Conservation (phyloP, 2,329 filamentous ascomycete species). For the Lachnellula hyalina region DNA sequence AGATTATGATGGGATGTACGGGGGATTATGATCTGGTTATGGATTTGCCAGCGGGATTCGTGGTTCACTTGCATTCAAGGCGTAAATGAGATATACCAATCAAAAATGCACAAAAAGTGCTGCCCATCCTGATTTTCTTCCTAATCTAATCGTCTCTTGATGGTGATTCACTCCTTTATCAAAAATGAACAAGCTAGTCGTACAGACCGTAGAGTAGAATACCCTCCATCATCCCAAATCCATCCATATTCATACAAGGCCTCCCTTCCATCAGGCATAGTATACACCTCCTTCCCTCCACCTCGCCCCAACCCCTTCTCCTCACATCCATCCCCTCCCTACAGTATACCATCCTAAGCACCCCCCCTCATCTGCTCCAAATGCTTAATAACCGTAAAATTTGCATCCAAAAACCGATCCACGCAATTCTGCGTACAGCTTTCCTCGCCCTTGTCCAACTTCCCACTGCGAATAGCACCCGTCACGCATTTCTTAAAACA, state of each 20-base stretch:
- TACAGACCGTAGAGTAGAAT: background rate
- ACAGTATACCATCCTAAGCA: background rate
- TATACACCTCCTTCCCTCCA: background rate
- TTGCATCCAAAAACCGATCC: conserved; percentile 87
- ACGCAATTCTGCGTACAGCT: conserved; percentile 88
- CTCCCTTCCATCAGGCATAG: background rate
- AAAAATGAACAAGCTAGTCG: background rate
- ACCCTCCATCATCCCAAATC: background rate
- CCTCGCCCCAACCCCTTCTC: background rate
- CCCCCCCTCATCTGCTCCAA: conserved; percentile 57
- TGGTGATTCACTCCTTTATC: background rate
- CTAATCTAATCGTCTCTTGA: background rate
- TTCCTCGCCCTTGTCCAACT: conserved; percentile 74
- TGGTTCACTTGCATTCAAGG: conserved; percentile 29
- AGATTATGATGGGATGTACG: conserved; percentile 23
- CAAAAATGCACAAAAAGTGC: conserved; percentile 24
- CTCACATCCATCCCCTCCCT: background rate
- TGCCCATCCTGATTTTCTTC: conserved; percentile 7
- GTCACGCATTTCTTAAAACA: conserved; percentile 97
- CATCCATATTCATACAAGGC: background rate
- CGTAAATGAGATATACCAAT: conserved; percentile 31
- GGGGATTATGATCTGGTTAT: conserved; percentile 24
- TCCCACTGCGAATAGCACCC: conserved; percentile 61
- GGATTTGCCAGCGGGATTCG: conserved; percentile 16
- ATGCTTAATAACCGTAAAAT: conserved; percentile 78